Percentiles rank a stretch among this genome's conserved stretches.
These are phyloP conservation scores for Gossypium mustelinum DNA, from an alignment of 345 rosid genomes.

Conservation along the genomic window DNA sequence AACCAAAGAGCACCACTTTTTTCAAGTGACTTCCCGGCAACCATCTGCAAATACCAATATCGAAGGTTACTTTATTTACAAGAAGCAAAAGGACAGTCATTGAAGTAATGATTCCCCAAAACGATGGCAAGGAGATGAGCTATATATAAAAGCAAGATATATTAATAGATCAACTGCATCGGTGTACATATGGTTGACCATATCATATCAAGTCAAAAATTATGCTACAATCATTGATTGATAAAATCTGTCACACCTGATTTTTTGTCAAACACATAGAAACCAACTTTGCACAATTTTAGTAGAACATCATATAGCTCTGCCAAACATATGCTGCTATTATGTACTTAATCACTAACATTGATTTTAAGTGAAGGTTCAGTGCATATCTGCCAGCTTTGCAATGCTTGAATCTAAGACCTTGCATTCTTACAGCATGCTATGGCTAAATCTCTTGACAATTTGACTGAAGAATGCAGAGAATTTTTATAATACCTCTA, in stretches of 20 bases:
- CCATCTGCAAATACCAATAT: conserved; percentile 51
- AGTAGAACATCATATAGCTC: not conserved
- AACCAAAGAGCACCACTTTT: conserved; percentile 60
- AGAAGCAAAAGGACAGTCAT: not conserved
- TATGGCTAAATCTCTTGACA: no score
- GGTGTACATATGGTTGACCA: not conserved
- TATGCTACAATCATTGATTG: not conserved
- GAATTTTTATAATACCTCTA: no score
- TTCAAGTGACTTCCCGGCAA: conserved; percentile 71
- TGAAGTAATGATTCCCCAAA: not conserved
- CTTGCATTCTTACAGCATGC: not conserved
- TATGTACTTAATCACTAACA: not conserved
- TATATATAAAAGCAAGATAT: not conserved
- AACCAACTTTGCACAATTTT: not conserved
- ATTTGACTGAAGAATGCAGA: no score
- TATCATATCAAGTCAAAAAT: not conserved
- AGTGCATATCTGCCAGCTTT: not conserved
- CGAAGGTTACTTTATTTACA: not conserved
- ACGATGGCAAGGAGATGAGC: not conserved
- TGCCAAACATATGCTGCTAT: not conserved
- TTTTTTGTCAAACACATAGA: not conserved
- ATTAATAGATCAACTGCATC: not conserved
- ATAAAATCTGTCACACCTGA: not conserved
- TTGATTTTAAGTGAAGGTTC: not conserved
- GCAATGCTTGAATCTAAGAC: not conserved